Evolutionary conservation across 176 grass and related monocot genomes (phyloP), one percentile per base, ranked within the genome.

Genomic region (Oryza nivara): DNA sequence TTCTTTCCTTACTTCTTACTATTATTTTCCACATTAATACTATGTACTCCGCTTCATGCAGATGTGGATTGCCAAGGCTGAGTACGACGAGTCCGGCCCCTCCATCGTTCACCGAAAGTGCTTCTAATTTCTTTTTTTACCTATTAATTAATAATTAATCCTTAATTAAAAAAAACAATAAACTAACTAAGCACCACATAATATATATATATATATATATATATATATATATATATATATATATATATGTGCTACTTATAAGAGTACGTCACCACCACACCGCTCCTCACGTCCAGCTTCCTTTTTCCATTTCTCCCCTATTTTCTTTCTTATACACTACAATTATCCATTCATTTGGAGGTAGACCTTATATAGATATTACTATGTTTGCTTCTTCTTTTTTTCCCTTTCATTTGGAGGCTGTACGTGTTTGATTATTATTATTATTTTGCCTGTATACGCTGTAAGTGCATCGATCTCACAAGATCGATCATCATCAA

Each of bases 41-140:
- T 12, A 51, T 12, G 16, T 51, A 16, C 1, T 4, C 0, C 14
- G 1, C 5, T 48, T 2, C 11, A 19, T 58, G 17, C 17, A 91
- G 89, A 91, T 91, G 89, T 91, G 89, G 89, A 91, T 91, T 75
- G 89, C 89, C n/a, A 90, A 90, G 84, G 88, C 88, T 12, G 88
- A 90, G 88, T 90, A 87, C 60, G 88, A 90, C 76, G 88, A 90
- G 46, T 90, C 88, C 7, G 88, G 88, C 13, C 88, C 88, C 6
- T 90, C 88, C 71, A 90, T 90, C 44, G 88, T 90, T 36, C 88
- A 90, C 88, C 83, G 88, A 34, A 90, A 90, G 74, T 90, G 88
- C 81, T 91, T 91, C 85, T 91, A 88, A 86, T 61, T 54, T 63
- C 34, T 25, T 49, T 15, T 4, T 19, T 56, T 14, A 36, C 48